Evolutionary conservation across 1,284 basidiomycete genomes (phyloP), one percentile per base, ranked within the genome.

Genomic region (Pholiota adiposa): DNA sequence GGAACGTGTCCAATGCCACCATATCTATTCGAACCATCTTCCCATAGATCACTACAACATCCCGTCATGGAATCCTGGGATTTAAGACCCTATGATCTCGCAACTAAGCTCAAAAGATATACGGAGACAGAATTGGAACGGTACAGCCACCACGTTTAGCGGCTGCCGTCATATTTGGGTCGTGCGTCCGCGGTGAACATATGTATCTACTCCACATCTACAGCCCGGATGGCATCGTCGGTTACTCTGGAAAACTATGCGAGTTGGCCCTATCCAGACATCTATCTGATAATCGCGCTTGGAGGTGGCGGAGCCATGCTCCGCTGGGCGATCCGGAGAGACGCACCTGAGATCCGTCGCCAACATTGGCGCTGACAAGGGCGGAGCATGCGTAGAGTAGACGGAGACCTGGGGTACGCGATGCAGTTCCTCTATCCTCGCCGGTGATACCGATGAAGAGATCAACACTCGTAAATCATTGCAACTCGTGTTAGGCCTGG

Each of bases 281-380:
- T 23, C 19, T 5, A 11, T 43, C 41, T 23, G 41, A 21, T 43
- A n/a, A 31, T 31, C 29, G 49, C 29, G n/a, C 4, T 3, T 34
- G 9, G 9, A 9, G 31, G 7, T 14, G n/a, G 4, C 5, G 25
- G 14, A 7, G n/a, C n/a, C 23, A 53, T 41, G 51, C n/a, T 53
- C 51, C 51, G 51, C 25, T 53, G 51, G 34, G 38, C 51, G 51
- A 40, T 53, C 51, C 51, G 51, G 51, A 11, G 12, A 25, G 38
- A 29, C 51, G 51, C 51, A 41, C 36, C 23, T 53, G 41, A 53
- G 51, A 53, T 53, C 51, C 51, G 51, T 41, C 21, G 21, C 19
- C 18, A 43, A 12, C 18, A 43, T 38, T 27, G 14, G 23, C 16
- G 6, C 21, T 53, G 36, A 12, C 36, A 43, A 40, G 51, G 25